Evolutionary conservation across 257 asterid genomes (phyloP).

Genomic region (Phtheirospermum japonicum): DNA sequence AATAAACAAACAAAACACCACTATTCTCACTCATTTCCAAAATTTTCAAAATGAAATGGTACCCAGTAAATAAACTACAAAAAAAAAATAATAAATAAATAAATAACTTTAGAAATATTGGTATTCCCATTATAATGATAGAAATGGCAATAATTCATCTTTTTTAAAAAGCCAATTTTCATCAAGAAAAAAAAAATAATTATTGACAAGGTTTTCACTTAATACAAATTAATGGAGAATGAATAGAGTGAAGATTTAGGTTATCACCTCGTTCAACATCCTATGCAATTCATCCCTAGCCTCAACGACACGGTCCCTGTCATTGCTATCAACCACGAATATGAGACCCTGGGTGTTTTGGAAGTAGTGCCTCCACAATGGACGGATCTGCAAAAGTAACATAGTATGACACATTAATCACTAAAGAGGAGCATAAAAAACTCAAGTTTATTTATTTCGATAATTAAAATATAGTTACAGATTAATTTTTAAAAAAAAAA

Average conservation of each 20-base stretch:
- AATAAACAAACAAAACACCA: too few relatives aligned
- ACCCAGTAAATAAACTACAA: too few relatives aligned
- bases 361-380: conserved; percentile 98
- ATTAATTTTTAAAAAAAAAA: background rate
- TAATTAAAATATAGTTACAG: background rate
- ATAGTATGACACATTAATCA: background rate
- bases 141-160: too few relatives aligned
- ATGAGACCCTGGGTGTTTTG: conserved; percentile 96
- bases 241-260: background rate
- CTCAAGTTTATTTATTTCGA: background rate
- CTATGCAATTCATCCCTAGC: conserved; percentile 96
- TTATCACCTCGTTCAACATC: conserved; percentile 85
- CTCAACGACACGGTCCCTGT: conserved; percentile 89
- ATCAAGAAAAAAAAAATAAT: too few relatives aligned
- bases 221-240: conserved; percentile 1
- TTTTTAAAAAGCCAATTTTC: too few relatives aligned
- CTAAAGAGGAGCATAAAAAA: conserved; percentile 1
- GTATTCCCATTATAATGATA: too few relatives aligned
- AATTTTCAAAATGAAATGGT: background rate
- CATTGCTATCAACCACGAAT: conserved; percentile 92
- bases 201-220: conserved; percentile 2
- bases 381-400: conserved; percentile 63
- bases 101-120: too few relatives aligned
- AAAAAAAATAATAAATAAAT: too few relatives aligned
- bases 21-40: too few relatives aligned